Evolutionary conservation across 73 alveolate genomes (phyloP).

Genomic region (Diophrys sp.): DNA sequence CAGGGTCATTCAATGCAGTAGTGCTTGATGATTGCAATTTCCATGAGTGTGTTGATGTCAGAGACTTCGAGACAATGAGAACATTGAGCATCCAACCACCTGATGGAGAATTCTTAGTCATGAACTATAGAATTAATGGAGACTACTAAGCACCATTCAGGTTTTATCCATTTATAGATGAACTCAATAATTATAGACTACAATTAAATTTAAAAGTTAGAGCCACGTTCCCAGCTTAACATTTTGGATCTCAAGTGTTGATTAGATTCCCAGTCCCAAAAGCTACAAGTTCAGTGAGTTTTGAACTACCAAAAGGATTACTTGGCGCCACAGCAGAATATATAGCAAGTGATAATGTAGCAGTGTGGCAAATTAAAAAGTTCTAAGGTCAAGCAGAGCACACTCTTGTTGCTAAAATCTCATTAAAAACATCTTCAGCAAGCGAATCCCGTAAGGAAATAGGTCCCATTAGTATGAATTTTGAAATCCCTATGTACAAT

Average conservation of each 20-base stretch:
- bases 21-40: constrained; percentile 96
- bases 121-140: constrained; percentile 97
- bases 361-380: constrained; percentile 91
- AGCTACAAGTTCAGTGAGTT: constrained; percentile 63
- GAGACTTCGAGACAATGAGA: constrained; percentile 88
- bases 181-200: constrained; percentile 71
- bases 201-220: constrained; percentile 87
- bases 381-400: constrained; percentile 92
- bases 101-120: constrained; percentile 98
- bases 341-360: constrained; percentile 69
- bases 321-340: constrained; percentile 76
- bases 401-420: constrained; percentile 61
- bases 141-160: constrained; percentile 97
- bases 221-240: constrained; percentile 78
- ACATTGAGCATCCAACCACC: constrained; percentile 96
- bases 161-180: constrained; percentile 62
- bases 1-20: constrained; percentile 73
- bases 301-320: constrained; percentile 59
- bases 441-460: constrained; percentile 75
- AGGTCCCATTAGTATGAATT: constrained; percentile 96
- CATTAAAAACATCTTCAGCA: constrained; percentile 51
- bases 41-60: constrained; percentile 96
- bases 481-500: constrained; percentile 98
- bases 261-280: constrained; percentile 84
- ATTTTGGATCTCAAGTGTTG: constrained; percentile 67